Evolutionary conservation across 371 early-diverging fungal species (phyloP), one percentile per base, ranked within the genome.

Genomic region (Quaeritorhiza haematococci): DNA sequence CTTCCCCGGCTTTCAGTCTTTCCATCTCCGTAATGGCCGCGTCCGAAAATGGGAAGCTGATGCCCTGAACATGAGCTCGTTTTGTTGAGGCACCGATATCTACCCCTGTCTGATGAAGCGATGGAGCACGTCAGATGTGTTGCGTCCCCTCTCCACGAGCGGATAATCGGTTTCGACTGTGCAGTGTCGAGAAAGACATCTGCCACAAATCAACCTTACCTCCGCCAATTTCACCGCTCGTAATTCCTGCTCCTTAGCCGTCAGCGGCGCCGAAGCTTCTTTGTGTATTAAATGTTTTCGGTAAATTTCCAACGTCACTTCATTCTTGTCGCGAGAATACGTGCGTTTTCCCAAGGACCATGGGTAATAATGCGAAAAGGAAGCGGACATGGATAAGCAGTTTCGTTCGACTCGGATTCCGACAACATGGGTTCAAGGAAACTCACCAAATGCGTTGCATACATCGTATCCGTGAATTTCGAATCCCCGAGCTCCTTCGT

Each of bases 241-340:
- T 53, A 86, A 57, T 66, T 90, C 91, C 53, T 72, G 72, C 64
- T 94, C 94, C 43, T 87, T 85, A 65, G 84, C 84, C 13, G 92
- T 89, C 64, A 89, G 61, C 0, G 94, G 94, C 13, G 89, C 89
- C 1, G 74, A 84, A 0, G 91, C 87, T 17, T 76, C 67, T 53
- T 84, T 80, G 55, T 89, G 89, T 29, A 67, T 71, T 8, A 80
- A 49, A 67, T 93, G 92, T 46, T 71, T 78, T 53, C 73, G 73
- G 69, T 91, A 93, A 1, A 90, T 89, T n/a, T 84, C 85, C 44
- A 75, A 67, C 1, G 86, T 71, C 52, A 87, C 75, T 35, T 89
- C 90, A 29, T 29, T 53, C 65, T 68, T 21, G 0, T 58, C 41
- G 10, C 3, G 34, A 3, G 58, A 48, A 83, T 85, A 58, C 27